Evolutionary conservation across 2,329 filamentous ascomycete genomes (phyloP).

Genomic region (Aureobasidium sp.): DNA sequence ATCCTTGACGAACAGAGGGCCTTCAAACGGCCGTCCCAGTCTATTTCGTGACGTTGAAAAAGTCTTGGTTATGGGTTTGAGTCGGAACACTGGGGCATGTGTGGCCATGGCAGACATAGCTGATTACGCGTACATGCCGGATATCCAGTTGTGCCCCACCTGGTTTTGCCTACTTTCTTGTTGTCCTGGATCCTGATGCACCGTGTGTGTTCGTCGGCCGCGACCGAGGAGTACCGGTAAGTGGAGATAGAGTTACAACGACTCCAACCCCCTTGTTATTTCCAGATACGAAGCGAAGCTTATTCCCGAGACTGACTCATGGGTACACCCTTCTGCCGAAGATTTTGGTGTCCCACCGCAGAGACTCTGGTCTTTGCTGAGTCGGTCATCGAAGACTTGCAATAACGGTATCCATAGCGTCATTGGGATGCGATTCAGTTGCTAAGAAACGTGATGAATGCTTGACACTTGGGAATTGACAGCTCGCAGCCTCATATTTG

Average conservation of each 20-base stretch:
- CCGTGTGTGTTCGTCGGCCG: background rate
- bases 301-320: background rate
- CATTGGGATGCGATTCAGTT: background rate
- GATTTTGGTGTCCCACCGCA: background rate
- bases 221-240: background rate
- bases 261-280: background rate
- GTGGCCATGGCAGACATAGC: background rate
- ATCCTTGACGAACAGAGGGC: background rate
- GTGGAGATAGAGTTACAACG: slow-evolving; percentile 8
- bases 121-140: background rate
- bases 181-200: background rate
- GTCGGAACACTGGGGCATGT: background rate
- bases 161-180: background rate
- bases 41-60: background rate
- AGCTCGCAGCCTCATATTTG: background rate
- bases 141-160: background rate
- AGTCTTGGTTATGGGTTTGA: background rate
- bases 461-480: background rate
- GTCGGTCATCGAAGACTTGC: background rate
- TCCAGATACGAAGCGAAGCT: background rate
- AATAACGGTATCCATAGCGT: background rate
- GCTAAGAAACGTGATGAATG: background rate
- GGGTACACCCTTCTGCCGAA: background rate
- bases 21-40: background rate
- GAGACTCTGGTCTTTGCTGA: background rate